Evolutionary conservation across 2,329 filamentous ascomycete species (phyloP).

Genomic region (Remersonia thermophila): DNA sequence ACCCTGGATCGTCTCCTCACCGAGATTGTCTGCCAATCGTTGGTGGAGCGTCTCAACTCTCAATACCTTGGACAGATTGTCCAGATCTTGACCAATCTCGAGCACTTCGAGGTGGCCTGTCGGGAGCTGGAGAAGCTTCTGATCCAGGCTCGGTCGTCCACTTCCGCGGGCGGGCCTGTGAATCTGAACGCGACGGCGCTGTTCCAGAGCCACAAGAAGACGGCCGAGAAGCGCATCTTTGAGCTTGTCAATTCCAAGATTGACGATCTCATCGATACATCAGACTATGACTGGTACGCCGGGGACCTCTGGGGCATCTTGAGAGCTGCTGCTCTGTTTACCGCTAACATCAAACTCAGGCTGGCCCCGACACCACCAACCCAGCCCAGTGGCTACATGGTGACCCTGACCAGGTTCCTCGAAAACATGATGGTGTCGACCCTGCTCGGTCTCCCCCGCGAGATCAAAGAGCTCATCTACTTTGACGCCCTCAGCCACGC

Average conservation of each 20-base stretch:
- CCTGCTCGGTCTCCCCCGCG: conserved; percentile 78
- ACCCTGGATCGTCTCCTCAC: conserved; percentile 91
- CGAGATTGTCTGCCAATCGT: conserved; percentile 77
- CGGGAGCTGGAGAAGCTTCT: conserved; percentile 78
- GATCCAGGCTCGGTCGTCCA: conserved; percentile 71
- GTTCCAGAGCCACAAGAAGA: conserved; percentile 85
- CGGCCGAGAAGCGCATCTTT: conserved; percentile 93
- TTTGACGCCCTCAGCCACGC: conserved; percentile 92
- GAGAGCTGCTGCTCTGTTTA: too few species aligned
- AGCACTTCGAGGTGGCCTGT: conserved; percentile 92
- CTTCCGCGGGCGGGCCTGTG: conserved; percentile 67
- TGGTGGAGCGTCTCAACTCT: conserved; percentile 77
- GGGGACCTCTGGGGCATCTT: background rate
- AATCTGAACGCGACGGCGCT: conserved; percentile 71
- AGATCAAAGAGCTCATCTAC: conserved; percentile 96
- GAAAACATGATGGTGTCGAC: conserved; percentile 96
- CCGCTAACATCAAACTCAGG: background rate
- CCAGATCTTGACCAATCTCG: conserved; percentile 93
- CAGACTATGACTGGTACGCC: conserved; percentile 82
- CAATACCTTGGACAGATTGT: conserved; percentile 97
- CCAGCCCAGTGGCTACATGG: conserved; percentile 78
- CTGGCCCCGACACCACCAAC: conserved; percentile 31
- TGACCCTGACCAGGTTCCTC: conserved; percentile 83
- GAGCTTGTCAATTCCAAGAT: conserved; percentile 98
- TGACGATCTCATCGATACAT: conserved; percentile 90